Percentiles rank a stretch among this genome's conserved stretches.
Evolutionary conservation across 2,329 filamentous ascomycete species (phyloP).

Genomic region (Venturia nashicola): DNA sequence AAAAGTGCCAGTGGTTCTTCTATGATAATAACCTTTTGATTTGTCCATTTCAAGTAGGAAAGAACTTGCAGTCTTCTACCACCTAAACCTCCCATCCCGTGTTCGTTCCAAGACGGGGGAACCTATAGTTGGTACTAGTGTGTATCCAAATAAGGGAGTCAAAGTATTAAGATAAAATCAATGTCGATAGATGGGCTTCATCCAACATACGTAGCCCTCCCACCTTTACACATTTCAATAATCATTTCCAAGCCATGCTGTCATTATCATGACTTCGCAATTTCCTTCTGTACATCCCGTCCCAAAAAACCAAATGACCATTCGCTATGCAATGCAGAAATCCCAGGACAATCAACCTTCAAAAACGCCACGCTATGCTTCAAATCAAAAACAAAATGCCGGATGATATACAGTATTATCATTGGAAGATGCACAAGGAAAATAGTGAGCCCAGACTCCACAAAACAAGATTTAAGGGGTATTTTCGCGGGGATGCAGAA

Average conservation of each 20-base stretch:
- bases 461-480: not conserved
- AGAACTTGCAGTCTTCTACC: too few species aligned
- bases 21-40: too few species aligned
- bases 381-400: not conserved
- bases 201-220: too few species aligned
- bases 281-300: not conserved
- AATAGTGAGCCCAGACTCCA: not conserved
- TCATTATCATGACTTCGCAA: not conserved
- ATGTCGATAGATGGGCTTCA: too few species aligned
- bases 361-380: slow-evolving; percentile 1
- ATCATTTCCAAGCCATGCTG: not conserved
- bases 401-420: not conserved
- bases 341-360: not conserved
- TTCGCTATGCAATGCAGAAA: not conserved
- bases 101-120: too few species aligned
- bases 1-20: not conserved
- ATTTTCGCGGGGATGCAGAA: not conserved
- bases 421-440: not conserved
- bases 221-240: not conserved
- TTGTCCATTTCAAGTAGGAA: too few species aligned
- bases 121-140: too few species aligned
- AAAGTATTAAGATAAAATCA: too few species aligned
- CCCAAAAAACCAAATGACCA: not conserved
- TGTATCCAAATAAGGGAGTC: too few species aligned
- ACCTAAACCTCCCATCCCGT: too few species aligned